Evolutionary conservation across 1,284 basidiomycete genomes (phyloP), one percentile per base, ranked within the genome.

Genomic region (Coniferiporia weirii): DNA sequence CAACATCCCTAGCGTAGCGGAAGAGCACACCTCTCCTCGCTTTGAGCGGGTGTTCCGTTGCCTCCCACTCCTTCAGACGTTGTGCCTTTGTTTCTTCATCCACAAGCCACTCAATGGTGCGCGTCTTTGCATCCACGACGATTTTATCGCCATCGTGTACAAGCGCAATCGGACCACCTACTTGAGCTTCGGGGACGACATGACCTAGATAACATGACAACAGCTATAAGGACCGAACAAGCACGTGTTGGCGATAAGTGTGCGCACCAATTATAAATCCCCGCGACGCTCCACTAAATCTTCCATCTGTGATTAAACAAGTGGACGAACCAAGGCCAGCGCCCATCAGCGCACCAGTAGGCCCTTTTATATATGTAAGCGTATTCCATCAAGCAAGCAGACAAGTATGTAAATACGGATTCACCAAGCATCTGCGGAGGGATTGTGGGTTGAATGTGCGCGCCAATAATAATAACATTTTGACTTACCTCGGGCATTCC

Each of bases 81-180:
- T 76, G 73, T 35, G 76, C 80, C 67, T 95, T 80, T 72, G 95
- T 94, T 47, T 82, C 85, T 52, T 95, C 89, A 52, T 82, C 80
- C 1, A 98, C 90, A 44, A 87, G 74, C 83, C 95, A 91, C 65
- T 87, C 77, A 64, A 99, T 89, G 19, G 82, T 82, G 71, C 93
- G 86, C 54, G 77, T 85, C 66, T 83, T 85, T 6, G 94, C 80
- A 70, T 95, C 91, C 64, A 95, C 91, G 63, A 85, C 69, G 66
- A 95, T 90, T 59, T 79, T 79, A 70, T 99, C 96, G 4, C 95
- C 97, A 68, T 98, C 95, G 68, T 89, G 76, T 45, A 98, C 90
- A 17, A 99, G 84, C 10, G 92, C 96, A 68, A 99, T 98, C 9
- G 96, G 95, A 1, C 96, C 96, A 62, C 96, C 96, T 47, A 91